Evolutionary conservation across 2,329 filamentous ascomycete genomes (phyloP).

Genomic region (Sarocladium brachiariae): DNA sequence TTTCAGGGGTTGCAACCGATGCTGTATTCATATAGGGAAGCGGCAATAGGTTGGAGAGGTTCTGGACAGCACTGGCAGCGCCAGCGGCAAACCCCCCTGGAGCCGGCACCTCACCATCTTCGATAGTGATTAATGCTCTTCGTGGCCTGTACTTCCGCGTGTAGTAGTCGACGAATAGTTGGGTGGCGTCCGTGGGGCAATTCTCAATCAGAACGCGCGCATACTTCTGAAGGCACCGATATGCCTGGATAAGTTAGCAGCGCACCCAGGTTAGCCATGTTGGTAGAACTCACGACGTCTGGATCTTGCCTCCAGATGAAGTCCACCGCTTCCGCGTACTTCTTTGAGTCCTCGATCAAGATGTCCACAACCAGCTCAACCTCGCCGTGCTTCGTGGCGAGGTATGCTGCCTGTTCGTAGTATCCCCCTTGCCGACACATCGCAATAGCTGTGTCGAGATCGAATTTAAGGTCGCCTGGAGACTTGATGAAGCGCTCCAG

Average conservation of each 20-base stretch:
- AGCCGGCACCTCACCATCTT: conserved; percentile 28
- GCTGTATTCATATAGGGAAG: conserved; percentile 75
- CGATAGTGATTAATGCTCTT: conserved; percentile 36
- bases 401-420: conserved; percentile 90
- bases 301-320: conserved; percentile 88
- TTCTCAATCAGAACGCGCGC: conserved; percentile 85
- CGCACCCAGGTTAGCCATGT: background rate
- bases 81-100: conserved; percentile 43
- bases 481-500: conserved; percentile 95
- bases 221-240: conserved; percentile 89
- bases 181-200: conserved; percentile 73
- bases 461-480: conserved; percentile 89
- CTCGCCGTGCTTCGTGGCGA: conserved; percentile 90
- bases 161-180: conserved; percentile 91
- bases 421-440: conserved; percentile 98
- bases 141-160: conserved; percentile 75
- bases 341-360: conserved; percentile 88
- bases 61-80: conserved; percentile 75
- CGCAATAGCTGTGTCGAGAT: conserved; percentile 90
- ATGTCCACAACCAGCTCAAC: conserved; percentile 93
- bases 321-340: conserved; percentile 78
- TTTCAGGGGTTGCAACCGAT: conserved; percentile 45
- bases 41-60: conserved; percentile 74
- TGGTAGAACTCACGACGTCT: conserved; percentile 50
- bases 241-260: conserved; percentile 53